Percentiles rank a stretch among this genome's conserved stretches.
Evolutionary conservation across 139 green algal genomes (phyloP).

Genomic region (Chlamydomonas sphaeroides): DNA sequence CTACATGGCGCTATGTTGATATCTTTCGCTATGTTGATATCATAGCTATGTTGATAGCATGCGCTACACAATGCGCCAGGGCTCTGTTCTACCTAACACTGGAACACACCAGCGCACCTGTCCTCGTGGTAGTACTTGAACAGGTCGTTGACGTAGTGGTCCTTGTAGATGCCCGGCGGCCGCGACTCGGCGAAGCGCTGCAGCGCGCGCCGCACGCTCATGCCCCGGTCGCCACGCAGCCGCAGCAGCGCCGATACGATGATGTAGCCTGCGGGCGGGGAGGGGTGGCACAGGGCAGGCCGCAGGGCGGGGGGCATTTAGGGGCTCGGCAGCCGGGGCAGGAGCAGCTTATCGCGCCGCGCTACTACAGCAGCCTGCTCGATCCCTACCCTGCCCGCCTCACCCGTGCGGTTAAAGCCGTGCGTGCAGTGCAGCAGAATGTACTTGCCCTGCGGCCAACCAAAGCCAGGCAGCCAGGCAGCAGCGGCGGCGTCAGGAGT

Average conservation of each 20-base stretch:
- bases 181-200: conserved; percentile 77
- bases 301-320: no score
- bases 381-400: not conserved
- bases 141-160: conserved; percentile 91
- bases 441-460: conserved; percentile 24
- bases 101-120: not conserved
- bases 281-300: no score
- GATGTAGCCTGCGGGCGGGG: conserved; percentile 59
- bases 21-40: no score
- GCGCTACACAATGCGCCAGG: no score
- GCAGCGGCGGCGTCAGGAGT: no score
- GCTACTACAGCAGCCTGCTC: no score
- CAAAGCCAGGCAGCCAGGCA: no score
- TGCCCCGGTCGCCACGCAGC: conserved; percentile 38
- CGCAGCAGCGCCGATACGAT: conserved; percentile 57
- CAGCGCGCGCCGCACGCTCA: conserved; percentile 64
- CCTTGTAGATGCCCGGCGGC: conserved; percentile 97
- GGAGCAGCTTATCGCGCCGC: no score
- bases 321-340: no score
- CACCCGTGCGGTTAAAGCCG: conserved; percentile 94
- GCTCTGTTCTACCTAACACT: no score
- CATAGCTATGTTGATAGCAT: no score
- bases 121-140: conserved; percentile 88
- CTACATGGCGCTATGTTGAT: no score
- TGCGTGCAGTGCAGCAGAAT: conserved; percentile 98